Evolutionary conservation across 768 basidiomycete species (phyloP).

Genomic region (Leccinum uliginosum): DNA sequence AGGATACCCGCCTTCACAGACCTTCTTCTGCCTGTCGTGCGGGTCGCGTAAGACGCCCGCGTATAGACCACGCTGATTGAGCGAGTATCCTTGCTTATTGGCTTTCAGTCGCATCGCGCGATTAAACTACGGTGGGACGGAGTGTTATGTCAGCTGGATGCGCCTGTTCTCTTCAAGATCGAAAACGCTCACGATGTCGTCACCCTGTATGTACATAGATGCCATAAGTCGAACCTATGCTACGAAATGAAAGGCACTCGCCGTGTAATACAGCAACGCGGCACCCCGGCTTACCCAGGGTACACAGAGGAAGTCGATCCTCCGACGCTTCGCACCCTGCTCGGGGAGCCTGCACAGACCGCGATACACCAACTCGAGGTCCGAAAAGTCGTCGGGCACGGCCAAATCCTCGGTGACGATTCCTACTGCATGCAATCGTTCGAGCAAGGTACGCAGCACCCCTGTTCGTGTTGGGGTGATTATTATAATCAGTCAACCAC

Average conservation of each 20-base stretch:
- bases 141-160: not conserved
- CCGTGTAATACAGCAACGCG: slow-evolving; percentile 90
- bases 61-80: slow-evolving; percentile 86
- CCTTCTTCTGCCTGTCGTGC: slow-evolving; percentile 54
- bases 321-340: slow-evolving; percentile 46
- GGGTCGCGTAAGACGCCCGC: slow-evolving; percentile 69
- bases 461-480: slow-evolving; percentile 38
- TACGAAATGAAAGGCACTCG: slow-evolving; percentile 29
- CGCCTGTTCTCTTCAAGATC: not conserved
- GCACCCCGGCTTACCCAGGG: slow-evolving; percentile 79
- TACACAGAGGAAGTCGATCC: slow-evolving; percentile 83
- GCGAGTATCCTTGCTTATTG: slow-evolving; percentile 69
- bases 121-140: slow-evolving; percentile 61
- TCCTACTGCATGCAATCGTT: slow-evolving; percentile 47
- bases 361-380: slow-evolving; percentile 74
- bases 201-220: slow-evolving; percentile 49
- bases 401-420: slow-evolving; percentile 82
- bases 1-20: slow-evolving; percentile 45
- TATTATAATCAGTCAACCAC: not conserved
- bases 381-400: slow-evolving; percentile 59
- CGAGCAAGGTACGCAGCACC: slow-evolving; percentile 55
- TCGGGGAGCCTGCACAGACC: slow-evolving; percentile 67
- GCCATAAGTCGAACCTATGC: not conserved
- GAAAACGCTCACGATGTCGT: slow-evolving; percentile 68
- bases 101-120: slow-evolving; percentile 85